Evolutionary conservation across 2,329 filamentous ascomycete species (phyloP).

Genomic region (Paraphoma chrysanthemicola): DNA sequence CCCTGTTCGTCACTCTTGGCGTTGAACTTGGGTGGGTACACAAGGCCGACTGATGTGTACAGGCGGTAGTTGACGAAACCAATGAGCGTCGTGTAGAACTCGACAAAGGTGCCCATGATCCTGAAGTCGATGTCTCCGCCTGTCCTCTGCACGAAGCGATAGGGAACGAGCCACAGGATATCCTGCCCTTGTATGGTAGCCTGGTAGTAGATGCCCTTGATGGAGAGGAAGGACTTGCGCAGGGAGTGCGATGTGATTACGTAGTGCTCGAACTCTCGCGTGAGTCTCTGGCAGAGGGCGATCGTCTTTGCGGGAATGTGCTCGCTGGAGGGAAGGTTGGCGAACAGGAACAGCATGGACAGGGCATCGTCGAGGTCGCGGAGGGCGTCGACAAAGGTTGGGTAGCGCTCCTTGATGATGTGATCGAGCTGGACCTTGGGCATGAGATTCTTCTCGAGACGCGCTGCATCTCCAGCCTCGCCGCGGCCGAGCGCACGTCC

Average conservation of each 20-base stretch:
- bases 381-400: conserved; percentile 92
- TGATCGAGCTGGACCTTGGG: conserved; percentile 92
- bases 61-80: conserved; percentile 96
- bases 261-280: conserved; percentile 97
- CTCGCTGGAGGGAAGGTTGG: conserved; percentile 88
- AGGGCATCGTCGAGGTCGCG: conserved; percentile 95
- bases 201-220: conserved; percentile 99
- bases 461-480: conserved; percentile 85
- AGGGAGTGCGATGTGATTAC: conserved; percentile 90
- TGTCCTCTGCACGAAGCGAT: conserved; percentile 95
- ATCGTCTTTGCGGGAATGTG: conserved; percentile 95
- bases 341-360: conserved; percentile 96
- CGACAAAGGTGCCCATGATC: conserved; percentile 99
- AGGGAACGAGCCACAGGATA: conserved; percentile 95
- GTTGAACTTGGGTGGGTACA: conserved; percentile 96
- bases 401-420: conserved; percentile 97
- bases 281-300: conserved; percentile 89
- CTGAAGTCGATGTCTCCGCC: conserved; percentile 95
- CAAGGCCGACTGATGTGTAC: conserved; percentile 88
- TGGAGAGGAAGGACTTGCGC: conserved; percentile 95
- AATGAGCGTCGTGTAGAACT: conserved; percentile 96
- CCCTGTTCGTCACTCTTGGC: conserved; percentile 84
- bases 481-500: conserved; percentile 88
- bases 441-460: conserved; percentile 89
- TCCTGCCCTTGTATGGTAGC: conserved; percentile 97